Conservation (phyloP, 1,284 basidiomycete species). For the Austropuccinia psidii region DNA sequence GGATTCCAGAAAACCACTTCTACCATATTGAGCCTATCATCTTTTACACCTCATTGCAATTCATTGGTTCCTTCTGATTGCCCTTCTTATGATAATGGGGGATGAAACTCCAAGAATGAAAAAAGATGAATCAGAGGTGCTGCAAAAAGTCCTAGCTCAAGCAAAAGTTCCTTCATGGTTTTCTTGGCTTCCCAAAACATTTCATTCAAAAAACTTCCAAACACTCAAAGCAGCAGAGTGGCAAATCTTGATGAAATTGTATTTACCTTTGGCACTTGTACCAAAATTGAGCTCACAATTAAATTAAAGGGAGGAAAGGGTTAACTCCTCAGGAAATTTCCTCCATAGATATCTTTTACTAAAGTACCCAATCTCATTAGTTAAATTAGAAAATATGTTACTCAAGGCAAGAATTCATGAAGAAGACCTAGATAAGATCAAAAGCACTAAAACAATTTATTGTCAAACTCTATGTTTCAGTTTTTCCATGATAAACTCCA, state of each 20-base stretch:
- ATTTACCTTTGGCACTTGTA: not conserved
- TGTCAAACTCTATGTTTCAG: not conserved
- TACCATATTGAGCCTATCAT: too few relatives aligned
- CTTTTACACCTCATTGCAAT: too few relatives aligned
- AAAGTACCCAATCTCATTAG: not conserved
- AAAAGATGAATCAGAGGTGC: not conserved
- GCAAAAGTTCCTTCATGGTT: not conserved
- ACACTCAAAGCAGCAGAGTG: conserved; percentile 6
- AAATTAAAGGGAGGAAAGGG: not conserved
- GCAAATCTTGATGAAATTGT: conserved; percentile 2
- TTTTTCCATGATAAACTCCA: not conserved
- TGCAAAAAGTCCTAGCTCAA: not conserved
- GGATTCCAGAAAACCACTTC: too few relatives aligned
- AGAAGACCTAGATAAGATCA: not conserved
- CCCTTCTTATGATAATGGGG: too few relatives aligned
- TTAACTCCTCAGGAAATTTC: not conserved
- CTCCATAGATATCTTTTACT: not conserved
- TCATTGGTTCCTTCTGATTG: too few relatives aligned
- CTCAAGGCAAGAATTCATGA: not conserved
- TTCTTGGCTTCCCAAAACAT: not conserved
- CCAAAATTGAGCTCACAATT: not conserved
- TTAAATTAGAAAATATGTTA: not conserved
- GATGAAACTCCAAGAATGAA: not conserved
- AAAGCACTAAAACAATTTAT: not conserved
- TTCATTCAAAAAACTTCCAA: not conserved